Conservation (phyloP, 768 basidiomycete species). For the Mycena chlorophos region DNA sequence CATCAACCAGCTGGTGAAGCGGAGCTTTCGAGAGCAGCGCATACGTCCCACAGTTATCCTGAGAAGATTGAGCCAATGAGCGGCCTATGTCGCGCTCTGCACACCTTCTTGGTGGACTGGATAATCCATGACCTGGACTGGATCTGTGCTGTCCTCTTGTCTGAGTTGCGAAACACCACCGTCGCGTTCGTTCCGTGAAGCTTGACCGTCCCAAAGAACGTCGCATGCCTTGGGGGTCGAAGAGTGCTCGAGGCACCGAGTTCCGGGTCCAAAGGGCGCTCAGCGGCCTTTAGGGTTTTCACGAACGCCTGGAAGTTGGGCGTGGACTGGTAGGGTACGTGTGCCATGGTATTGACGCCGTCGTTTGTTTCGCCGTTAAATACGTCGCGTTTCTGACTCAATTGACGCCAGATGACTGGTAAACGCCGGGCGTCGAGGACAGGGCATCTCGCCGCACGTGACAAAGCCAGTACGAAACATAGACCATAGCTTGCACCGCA, state of each 20-base stretch:
- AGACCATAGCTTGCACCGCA: neutral
- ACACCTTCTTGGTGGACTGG: conserved; percentile 5
- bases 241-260: neutral
- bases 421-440: neutral
- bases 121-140: conserved; percentile 25
- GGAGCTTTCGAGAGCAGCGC: conserved; percentile 21
- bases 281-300: conserved; percentile 17
- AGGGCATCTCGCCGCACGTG: neutral
- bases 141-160: conserved; percentile 12
- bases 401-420: conserved; percentile 1
- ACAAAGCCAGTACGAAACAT: neutral
- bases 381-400: neutral
- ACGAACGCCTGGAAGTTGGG: no score
- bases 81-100: no score
- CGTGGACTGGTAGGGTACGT: conserved; percentile 23
- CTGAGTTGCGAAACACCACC: conserved; percentile 16
- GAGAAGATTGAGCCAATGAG: no score
- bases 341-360: conserved; percentile 7
- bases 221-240: conserved; percentile 15
- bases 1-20: conserved; percentile 20
- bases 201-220: conserved; percentile 24
- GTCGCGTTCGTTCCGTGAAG: conserved; percentile 25
- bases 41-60: conserved; percentile 19
- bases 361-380: neutral
- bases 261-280: conserved; percentile 10